Base-by-base conservation (phyloP, 2,329 filamentous ascomycete genomes). In the Paramyrothecium roridum region DNA sequence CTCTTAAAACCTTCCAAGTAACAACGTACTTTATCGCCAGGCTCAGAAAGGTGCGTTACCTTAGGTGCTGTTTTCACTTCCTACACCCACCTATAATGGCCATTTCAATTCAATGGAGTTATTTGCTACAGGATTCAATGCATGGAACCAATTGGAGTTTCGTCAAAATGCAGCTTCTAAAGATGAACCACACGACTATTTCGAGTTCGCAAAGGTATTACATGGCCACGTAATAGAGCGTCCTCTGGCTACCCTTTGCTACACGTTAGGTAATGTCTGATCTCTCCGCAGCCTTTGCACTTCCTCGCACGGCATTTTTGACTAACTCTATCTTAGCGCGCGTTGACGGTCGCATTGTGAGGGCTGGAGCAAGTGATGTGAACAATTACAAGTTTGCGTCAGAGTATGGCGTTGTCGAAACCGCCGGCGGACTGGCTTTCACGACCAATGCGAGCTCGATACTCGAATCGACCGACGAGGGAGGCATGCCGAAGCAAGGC, bases 91-190 rank as follows among this genome's bases (percentile, higher is more conserved):
- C 26, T 6, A 4, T 30, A 30, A 30, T 30, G 10, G 10, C 26
- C 10, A 30, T 10, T 10, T 30, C 26, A 30, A 30, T 30, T 30
- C 26, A 30, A 30, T 83, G 80, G 71, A 79, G 52, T 66, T 87
- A 6, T 81, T 80, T 63, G 81, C 77, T 46, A 61, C 79, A 3
- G 84, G 84, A 45, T 80, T 83, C 69, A 86, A 87, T 63, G 80
- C 82, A 53, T 86, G 80, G 80, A 68, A 70, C 54, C 83, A 86
- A 61, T 73, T 86, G n/a, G n/a, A 17, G 30, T 59, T 64, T 2
- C 79, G n/a, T 84, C 13, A 57, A 55, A 16, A 19, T 30, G 46
- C 8, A 49, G 11, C 6, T 43, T 21, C 6, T 17, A 57, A 56
- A 3, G 50, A 63, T 2, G 76, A 82, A 45, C 73, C 76, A 3